phyloP scores from a whole-genome alignment of 805 yeast species.

The Kuraishia piskuri region DNA sequence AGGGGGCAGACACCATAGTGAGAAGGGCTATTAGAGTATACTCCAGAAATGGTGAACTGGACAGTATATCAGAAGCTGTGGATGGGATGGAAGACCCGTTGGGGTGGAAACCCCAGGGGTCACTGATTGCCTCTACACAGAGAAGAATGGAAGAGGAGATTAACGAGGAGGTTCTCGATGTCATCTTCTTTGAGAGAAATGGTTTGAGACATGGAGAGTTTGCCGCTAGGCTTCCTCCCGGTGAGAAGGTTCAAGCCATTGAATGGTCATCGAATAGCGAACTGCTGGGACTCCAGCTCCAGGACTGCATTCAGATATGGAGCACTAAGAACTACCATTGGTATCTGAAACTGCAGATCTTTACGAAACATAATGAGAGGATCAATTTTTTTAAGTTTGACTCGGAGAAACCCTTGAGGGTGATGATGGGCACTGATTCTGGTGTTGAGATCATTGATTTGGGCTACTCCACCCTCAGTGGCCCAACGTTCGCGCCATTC shows the following conservation, averaged over 20 bases:
- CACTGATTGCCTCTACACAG: conserved; percentile 76
- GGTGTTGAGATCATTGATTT: conserved; percentile 60
- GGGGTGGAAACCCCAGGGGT: conserved; percentile 90
- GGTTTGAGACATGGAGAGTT: conserved; percentile 91
- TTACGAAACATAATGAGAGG: conserved; percentile 20
- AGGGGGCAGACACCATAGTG: conserved; percentile 27
- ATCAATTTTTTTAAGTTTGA: conserved; percentile 62
- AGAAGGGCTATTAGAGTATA: conserved; percentile 82
- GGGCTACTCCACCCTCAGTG: conserved; percentile 52
- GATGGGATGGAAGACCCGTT: conserved; percentile 68
- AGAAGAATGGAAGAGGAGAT: conserved; percentile 46
- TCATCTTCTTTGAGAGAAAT: conserved; percentile 85
- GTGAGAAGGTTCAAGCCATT: conserved; percentile 38
- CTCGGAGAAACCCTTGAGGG: conserved; percentile 75
- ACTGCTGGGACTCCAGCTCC: conserved; percentile 58
- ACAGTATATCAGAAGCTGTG: conserved; percentile 83
- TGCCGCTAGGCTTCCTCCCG: conserved; percentile 50
- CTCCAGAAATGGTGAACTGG: conserved; percentile 68
- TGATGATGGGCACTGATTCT: conserved; percentile 52
- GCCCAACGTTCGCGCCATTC: conserved; percentile 58
- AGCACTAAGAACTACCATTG: conserved; percentile 89
- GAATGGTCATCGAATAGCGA: conserved; percentile 83
- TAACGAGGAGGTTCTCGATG: conserved; percentile 34
- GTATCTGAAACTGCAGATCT: conserved; percentile 82
- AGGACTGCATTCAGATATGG: conserved; percentile 75